Base-by-base conservation (phyloP, 225 moss, liverwort and hornwort species). In the Physcomitrellopsis africana region DNA sequence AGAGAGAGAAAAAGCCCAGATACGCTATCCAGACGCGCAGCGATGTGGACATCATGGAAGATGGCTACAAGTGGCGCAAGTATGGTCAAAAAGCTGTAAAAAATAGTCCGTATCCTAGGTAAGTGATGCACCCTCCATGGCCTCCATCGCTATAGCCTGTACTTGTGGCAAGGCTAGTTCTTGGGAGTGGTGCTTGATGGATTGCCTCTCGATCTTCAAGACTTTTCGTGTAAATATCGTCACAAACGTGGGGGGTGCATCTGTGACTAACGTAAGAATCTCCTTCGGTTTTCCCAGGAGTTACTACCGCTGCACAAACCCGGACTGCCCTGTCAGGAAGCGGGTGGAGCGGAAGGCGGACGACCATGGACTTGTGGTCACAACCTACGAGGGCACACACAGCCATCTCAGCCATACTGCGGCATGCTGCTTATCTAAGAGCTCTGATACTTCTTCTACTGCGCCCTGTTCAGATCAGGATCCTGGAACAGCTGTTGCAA, bases 331-430 rank as follows among this genome's bases (percentile, higher is more conserved):
- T 1, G 88, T 88, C 3, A 68, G 88, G 67, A 88, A 88, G 72
- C 75, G 88, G 46, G 88, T 88, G 56, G 88, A 88, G 73, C 82
- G 88, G 26, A 82, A 80, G 14, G 65, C 83, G 8, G 88, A 88
- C 2, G 88, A 88, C 62, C 76, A 56, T 5, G 85, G 88, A 14
- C 78, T 88, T 0, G 88, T 88, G n/a, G 85, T 88, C 42, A 88
- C 88, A 26, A 88, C 88, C 0, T 88, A 88, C 47, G 88, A 88
- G 62, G 88, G 88, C 73, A 88, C 83, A 2, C 88, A 88, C 76
- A 85, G 66, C 72, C 88, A 88, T 54, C 82, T 88, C 48, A 88
- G 83, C 51, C 88, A 82, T 10, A 83, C 88, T 0, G 66, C 82
- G 1, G 82, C 82, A 7, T 67, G 45, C 41, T 80, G 81, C 5